Base-by-base conservation (phyloP, 1,139 yeast genomes). In the Pichia kudriavzevii region DNA sequence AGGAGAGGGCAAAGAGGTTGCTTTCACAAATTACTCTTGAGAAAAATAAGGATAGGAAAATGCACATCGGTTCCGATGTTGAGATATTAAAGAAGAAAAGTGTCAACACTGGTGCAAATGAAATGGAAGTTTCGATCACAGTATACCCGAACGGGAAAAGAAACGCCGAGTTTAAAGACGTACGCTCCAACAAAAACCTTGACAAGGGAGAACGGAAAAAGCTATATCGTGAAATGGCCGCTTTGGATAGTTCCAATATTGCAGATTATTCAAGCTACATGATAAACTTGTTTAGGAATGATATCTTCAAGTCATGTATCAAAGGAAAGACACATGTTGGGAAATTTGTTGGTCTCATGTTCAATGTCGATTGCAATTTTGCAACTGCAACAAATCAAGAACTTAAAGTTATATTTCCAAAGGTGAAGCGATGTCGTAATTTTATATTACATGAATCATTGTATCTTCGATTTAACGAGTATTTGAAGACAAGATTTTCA, bases 121-220 rank as follows among this genome's bases (percentile, higher is more conserved):
- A 36, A 20, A 26, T 15, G 2, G 25, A 39, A 12, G 30, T 43
- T 7, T 30, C 35, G 3, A 39, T 43, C 4, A 36, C 33, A 3
- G 29, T 43, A 16, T 43, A 41, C 24, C 43, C 47, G 4, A 34
- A 35, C 20, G 47, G 47, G 4, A 40, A 35, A n/a, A 32, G 19
- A 21, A 20, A 16, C 7, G 30, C 22, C 20, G 25, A 17, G 23
- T 9, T 9, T 12, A 3, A 13, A 32, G 3, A 15, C 22, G 12
- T 19, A 22, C n/a, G 13, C 13, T 3, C 1, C 4, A 3, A 6
- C 14, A 1, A 32, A 38, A 23, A 41, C 29, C 11, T 27, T 43
- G 5, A 35, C 36, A 7, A 22, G 14, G 7, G 12, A 19, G 10
- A n/a, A n/a, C n/a, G n/a, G n/a, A n/a, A n/a, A n/a, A n/a, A n/a